Conservation (phyloP, 306 rosid species). For the Cicer arietinum region DNA sequence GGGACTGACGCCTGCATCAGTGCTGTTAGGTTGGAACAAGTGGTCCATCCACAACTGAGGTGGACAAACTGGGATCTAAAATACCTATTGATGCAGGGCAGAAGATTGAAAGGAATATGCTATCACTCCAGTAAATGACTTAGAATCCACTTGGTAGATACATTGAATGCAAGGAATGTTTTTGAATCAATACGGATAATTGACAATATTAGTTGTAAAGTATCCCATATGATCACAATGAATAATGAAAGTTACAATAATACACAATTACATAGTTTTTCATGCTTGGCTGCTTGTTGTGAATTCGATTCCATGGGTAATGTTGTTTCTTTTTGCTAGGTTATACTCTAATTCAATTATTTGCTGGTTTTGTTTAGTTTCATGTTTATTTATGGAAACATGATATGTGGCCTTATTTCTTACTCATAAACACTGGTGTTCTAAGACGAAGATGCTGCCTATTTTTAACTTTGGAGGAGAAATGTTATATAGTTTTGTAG, state of each 20-base stretch:
- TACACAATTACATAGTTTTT: background rate
- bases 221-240: background rate
- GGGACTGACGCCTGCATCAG: conserved; percentile 13
- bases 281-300: conserved; percentile 26
- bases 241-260: background rate
- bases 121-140: conserved; percentile 10
- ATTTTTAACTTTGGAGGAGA: conserved; percentile 20
- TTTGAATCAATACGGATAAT: background rate
- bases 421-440: background rate
- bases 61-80: conserved; percentile 20
- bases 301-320: conserved; percentile 3
- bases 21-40: background rate
- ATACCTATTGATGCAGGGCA: conserved; percentile 1
- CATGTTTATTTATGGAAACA: conserved; percentile 21
- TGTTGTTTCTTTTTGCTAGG: conserved; percentile 7
- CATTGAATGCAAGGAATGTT: background rate
- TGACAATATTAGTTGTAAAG: background rate
- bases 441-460: background rate
- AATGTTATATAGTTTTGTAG: background rate
- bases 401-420: conserved; percentile 2
- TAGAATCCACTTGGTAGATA: background rate
- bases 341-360: background rate
- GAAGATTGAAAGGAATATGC: conserved; percentile 1
- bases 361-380: conserved; percentile 22
- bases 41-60: conserved; percentile 11